Conservation (phyloP, 2,329 filamentous ascomycete genomes). For the Penicillium corylophilum region DNA sequence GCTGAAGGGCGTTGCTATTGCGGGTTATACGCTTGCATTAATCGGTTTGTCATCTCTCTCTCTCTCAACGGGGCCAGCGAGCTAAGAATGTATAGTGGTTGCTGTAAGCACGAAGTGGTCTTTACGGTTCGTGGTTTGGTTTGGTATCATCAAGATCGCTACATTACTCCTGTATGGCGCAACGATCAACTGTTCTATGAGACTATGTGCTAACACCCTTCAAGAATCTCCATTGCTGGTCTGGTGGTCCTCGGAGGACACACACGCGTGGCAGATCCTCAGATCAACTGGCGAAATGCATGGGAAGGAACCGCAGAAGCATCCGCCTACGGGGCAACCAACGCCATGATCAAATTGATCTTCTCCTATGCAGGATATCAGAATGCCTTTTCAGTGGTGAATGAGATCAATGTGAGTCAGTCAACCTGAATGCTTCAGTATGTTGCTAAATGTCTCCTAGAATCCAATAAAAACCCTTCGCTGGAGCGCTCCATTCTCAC, state of each 20-base stretch:
- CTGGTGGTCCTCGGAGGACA: constrained; percentile 62
- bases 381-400: constrained; percentile 63
- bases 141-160: constrained; percentile 60
- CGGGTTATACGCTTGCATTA: constrained; percentile 60
- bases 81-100: constrained; percentile 33
- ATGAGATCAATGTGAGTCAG: constrained; percentile 53
- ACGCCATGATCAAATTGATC: constrained; percentile 58
- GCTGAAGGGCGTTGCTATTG: constrained; percentile 65
- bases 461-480: constrained; percentile 59
- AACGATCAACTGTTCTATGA: not conserved
- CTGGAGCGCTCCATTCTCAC: constrained; percentile 50
- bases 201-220: not conserved
- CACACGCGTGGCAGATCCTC: constrained; percentile 51
- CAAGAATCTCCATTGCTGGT: constrained; percentile 56
- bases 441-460: constrained; percentile 24
- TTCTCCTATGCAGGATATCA: constrained; percentile 59
- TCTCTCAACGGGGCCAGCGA: not conserved
- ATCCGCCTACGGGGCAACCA: constrained; percentile 51
- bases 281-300: constrained; percentile 55
- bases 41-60: constrained; percentile 45
- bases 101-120: constrained; percentile 59
- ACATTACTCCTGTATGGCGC: constrained; percentile 57
- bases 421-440: not conserved
- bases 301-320: constrained; percentile 52
- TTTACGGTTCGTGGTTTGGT: constrained; percentile 55